A percentile compares a stretch with the other conserved stretches of the same genome.
phyloP scores from a whole-genome alignment of 345 rosid genomes.

The Streptanthus diversifolius region DNA sequence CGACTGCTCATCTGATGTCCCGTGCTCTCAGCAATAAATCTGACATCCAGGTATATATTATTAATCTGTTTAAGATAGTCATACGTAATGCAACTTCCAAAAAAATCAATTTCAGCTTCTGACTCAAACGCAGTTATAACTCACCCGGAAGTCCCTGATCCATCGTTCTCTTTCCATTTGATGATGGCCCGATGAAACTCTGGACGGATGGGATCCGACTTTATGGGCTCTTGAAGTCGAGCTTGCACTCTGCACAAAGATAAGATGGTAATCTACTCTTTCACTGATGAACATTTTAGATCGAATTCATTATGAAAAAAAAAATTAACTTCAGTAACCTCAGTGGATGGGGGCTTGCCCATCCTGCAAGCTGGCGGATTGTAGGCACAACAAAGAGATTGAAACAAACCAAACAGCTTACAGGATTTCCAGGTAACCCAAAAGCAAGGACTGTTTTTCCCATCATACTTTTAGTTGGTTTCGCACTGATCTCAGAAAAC shows the following conservation, averaged over 20 bases:
- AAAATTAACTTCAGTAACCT: slow-evolving; percentile 52
- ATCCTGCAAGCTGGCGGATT: slow-evolving; percentile 77
- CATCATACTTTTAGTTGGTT: slow-evolving; percentile 33
- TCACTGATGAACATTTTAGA: not conserved
- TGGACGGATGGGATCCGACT: slow-evolving; percentile 54
- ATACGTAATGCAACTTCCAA: not conserved
- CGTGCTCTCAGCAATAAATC: slow-evolving; percentile 93
- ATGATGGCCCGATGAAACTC: slow-evolving; percentile 78
- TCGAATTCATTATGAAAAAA: not conserved
- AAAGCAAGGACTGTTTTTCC: slow-evolving; percentile 68
- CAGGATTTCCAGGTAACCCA: slow-evolving; percentile 99
- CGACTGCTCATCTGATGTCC: slow-evolving; percentile 89
- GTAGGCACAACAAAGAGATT: slow-evolving; percentile 82
- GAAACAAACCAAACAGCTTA: slow-evolving; percentile 89
- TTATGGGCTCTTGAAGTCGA: slow-evolving; percentile 61
- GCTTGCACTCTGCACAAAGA: slow-evolving; percentile 56
- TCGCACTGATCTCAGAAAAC: slow-evolving; percentile 63
- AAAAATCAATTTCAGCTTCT: not conserved
- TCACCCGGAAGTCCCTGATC: slow-evolving; percentile 86
- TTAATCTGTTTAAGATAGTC: slow-evolving; percentile 5
- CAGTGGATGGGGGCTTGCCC: slow-evolving; percentile 65
- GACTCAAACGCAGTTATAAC: slow-evolving; percentile 21
- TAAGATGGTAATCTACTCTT: not conserved
- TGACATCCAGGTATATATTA: slow-evolving; percentile 34
- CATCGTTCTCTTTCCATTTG: slow-evolving; percentile 78